Evolutionary conservation across 2,329 filamentous ascomycete genomes (phyloP).

Genomic region (Microsporum audouinii): DNA sequence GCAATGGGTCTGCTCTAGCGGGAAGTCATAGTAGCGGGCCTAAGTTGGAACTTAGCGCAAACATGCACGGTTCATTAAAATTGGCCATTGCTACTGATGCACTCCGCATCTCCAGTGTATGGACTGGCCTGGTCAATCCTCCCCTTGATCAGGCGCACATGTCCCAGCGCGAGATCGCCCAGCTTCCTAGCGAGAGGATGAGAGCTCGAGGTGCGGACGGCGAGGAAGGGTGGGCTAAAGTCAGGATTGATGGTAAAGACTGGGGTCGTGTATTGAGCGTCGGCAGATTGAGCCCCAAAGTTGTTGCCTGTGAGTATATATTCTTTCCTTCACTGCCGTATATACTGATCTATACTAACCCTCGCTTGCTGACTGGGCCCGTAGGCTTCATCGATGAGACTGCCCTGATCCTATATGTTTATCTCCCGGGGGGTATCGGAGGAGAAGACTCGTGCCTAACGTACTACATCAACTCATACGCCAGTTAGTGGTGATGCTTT

Average conservation of each 20-base stretch:
- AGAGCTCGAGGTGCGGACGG: conserved; percentile 53
- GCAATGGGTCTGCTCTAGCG: conserved; percentile 14
- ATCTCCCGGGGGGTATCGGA: conserved; percentile 31
- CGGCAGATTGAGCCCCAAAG: conserved; percentile 73
- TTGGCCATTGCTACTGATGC: conserved; percentile 73
- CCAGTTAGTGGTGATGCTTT: conserved; percentile 17
- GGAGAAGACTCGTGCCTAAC: conserved; percentile 38
- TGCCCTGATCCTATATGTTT: conserved; percentile 37
- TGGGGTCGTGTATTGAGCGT: conserved; percentile 94
- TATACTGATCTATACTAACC: background rate
- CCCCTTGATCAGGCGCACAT: conserved; percentile 70
- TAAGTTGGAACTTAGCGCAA: conserved; percentile 76
- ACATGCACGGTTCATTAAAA: conserved; percentile 81
- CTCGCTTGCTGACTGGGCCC: background rate
- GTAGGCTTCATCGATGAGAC: conserved; percentile 37
- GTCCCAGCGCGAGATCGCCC: conserved; percentile 51
- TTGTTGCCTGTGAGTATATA: conserved; percentile 65
- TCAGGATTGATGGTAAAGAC: conserved; percentile 83
- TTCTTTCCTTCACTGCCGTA: background rate
- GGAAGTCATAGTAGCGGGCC: conserved; percentile 31
- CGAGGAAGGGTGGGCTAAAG: conserved; percentile 75
- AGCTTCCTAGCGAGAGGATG: conserved; percentile 74
- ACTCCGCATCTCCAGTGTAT: conserved; percentile 72
- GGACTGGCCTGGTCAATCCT: conserved; percentile 77
- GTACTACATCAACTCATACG: conserved; percentile 39